Evolutionary conservation across 176 grass and related monocot species (phyloP), one percentile per base, ranked within the genome.

Genomic region (Canna indica): DNA sequence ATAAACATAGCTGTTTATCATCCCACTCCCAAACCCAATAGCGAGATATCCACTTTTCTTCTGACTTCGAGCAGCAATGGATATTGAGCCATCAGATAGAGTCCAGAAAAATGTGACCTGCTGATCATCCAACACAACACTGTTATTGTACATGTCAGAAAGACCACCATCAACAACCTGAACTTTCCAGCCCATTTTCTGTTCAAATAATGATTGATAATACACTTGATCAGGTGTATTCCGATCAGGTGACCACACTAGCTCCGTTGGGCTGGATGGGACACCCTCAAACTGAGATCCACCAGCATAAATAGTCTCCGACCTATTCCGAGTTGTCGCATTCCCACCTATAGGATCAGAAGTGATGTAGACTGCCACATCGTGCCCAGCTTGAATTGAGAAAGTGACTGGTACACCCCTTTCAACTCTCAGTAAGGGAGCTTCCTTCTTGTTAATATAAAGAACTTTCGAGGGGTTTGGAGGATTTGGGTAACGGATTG

Each of bases 401-500:
- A 96, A 96, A 38, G 83, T 86, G 70, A 96, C 85, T 22, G 88
- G 88, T 36, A 88, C 91, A 50, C 91, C 91, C 65, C 91, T 83
- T 78, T 96, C 91, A 68, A 96, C 88, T 84, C 85, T 85, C 77
- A 96, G 81, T 72, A 96, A 73, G 2, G 91, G 91, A 68, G 91
- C 83, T 84, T 96, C 91, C 77, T 91, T 91, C 80, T 88, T 96
- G 78, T 96, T 91, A 77, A 96, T 86, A 81, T 96, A 96, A 64
- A 96, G 75, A 70, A 91, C 88, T 75, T 88, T 91, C 6, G 46
- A 73, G 0, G 88, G 88, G 71, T 88, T 86, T 33, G 91, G 91
- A 38, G 88, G 88, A 56, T 96, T 96, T 0, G 91, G 85, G 73
- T 96, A 96, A 66, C 84, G 88, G 66, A 86, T 18, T 32, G 91